Base-by-base conservation (phyloP, 495 filamentous ascomycete species). In the Hypoxylon fuscum region DNA sequence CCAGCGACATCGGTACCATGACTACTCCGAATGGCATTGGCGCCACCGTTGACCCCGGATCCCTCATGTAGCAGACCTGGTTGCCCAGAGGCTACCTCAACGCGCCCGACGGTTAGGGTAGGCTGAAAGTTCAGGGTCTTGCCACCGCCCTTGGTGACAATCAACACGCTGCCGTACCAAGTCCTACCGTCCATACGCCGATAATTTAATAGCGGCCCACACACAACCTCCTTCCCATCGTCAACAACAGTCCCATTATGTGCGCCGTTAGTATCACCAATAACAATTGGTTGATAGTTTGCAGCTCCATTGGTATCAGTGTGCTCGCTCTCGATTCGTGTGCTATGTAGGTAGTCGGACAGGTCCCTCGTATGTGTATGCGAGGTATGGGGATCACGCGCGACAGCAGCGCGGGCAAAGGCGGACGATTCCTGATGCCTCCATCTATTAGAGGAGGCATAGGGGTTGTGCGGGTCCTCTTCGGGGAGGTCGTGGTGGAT, bases 161-260 rank as follows among this genome's bases (percentile, higher is more conserved):
- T 77, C 68, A 96, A 75, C 11, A 96, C 89, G 69, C 90, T 95
- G 23, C 93, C 92, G 66, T 89, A 81, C 93, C 92, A 97, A n/a
- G 71, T 66, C 46, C 76, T 78, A 37, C 83, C 82, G 73, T 88
- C 87, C 90, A 93, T 95, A 68, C 88, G 86, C 61, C 87, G 85
- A 72, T 94, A 91, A 74, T 96, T 96, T 66, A 97, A 74, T 53
- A 96, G 74, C 7, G 93, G 93, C 11, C 93, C 93, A 64, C 88
- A 90, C 29, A 90, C 78, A 15, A 96, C 79, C 55, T 93, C 83
- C 49, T 85, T 74, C 44, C 75, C 79, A 47, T 82, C 76, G 20
- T 55, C 41, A 14, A 35, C 34, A 21, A 44, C 27, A 23, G 34
- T 37, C 40, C 44, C 70, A 17, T 52, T 37, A 2, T 41, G 66